These are phyloP conservation scores for Zea luxurians DNA, from an alignment of 176 grass and related monocot species.

Conservation along the genomic window DNA sequence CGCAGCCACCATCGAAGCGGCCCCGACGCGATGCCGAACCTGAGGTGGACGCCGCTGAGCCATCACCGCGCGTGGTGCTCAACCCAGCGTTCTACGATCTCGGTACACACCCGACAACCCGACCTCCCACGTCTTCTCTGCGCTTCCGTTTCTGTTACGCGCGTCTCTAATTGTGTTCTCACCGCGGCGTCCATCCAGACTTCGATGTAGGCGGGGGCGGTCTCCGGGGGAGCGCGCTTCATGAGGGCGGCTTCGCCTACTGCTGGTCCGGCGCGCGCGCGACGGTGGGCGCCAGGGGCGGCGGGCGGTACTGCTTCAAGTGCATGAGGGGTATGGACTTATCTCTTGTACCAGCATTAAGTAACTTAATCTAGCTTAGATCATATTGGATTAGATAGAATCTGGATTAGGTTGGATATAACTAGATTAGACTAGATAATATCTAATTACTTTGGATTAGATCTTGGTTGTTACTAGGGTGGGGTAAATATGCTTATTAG, in stretches of 20 bases:
- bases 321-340: too few species aligned
- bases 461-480: too few species aligned
- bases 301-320: conserved; percentile 70
- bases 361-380: too few species aligned
- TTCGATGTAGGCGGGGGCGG: conserved; percentile 54
- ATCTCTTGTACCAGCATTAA: too few species aligned
- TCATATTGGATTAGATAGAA: too few species aligned
- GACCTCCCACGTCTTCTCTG: neutral
- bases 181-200: conserved; percentile 23
- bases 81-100: conserved; percentile 66
- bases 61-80: conserved; percentile 37
- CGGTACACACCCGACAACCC: conserved; percentile 29
- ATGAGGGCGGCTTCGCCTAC: conserved; percentile 65
- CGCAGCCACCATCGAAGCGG: conserved; percentile 25
- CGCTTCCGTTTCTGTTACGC: neutral
- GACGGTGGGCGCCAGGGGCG: conserved; percentile 40
- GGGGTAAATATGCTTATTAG: too few species aligned
- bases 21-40: neutral
- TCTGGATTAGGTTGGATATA: too few species aligned
- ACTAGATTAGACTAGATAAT: too few species aligned
- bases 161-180: neutral
- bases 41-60: neutral
- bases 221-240: conserved; percentile 43
- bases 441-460: too few species aligned
- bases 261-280: conserved; percentile 76